Percentiles rank a stretch among this genome's conserved stretches.
Conservation (phyloP, 352 stramenopile genomes). For the Phytophthora tentaculata region DNA sequence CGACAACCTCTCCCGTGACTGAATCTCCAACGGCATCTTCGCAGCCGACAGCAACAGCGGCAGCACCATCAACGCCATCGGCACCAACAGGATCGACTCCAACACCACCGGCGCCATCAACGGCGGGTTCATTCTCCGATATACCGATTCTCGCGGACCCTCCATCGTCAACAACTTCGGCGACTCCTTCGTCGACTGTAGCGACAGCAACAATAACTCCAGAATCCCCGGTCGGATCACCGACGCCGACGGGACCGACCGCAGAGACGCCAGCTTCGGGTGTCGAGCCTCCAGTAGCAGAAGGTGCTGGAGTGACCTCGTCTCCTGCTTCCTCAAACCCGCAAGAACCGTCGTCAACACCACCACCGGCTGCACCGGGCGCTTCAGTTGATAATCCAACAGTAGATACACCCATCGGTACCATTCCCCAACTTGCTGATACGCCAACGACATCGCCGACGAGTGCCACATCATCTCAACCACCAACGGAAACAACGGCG, state of each 20-base stretch:
- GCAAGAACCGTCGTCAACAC: constrained; percentile 3
- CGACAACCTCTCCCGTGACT: constrained; percentile 10
- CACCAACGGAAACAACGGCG: too few relatives aligned
- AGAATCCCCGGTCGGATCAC: not conserved
- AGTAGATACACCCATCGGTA: constrained; percentile 5
- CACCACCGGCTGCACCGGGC: constrained; percentile 3
- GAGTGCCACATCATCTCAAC: too few relatives aligned
- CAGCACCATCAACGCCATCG: not conserved
- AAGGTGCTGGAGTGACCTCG: not conserved
- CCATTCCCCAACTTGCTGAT: constrained; percentile 12
- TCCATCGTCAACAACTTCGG: constrained; percentile 8
- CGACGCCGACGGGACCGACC: not conserved
- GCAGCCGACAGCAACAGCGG: constrained; percentile 5
- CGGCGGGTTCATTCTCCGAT: constrained; percentile 1
- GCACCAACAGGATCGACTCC: constrained; percentile 3
- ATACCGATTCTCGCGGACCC: constrained; percentile 23
- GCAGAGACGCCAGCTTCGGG: too few relatives aligned
- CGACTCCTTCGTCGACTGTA: constrained; percentile 4
- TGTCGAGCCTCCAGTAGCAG: not conserved
- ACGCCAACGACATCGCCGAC: too few relatives aligned
- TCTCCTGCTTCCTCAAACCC: constrained; percentile 7
- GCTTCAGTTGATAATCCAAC: constrained; percentile 4
- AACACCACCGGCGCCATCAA: constrained; percentile 4
- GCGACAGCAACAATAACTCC: not conserved
- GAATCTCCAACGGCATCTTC: not conserved